phyloP scores from a whole-genome alignment of 371 early-diverging fungal species.

The Lichtheimia ramosa region DNA sequence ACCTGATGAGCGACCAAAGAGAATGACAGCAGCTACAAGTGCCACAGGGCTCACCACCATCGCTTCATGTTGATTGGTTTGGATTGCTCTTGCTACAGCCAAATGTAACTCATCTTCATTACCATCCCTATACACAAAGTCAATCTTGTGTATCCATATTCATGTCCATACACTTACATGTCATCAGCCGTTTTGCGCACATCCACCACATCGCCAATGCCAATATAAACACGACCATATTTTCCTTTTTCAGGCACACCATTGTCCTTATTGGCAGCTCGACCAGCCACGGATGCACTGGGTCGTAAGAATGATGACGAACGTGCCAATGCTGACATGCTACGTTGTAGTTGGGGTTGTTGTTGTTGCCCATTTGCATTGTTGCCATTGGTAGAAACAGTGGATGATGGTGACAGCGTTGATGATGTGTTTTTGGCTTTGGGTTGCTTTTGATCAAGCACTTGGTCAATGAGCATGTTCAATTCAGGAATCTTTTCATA shows the following conservation, averaged over 20 bases:
- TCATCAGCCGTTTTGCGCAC: slow-evolving; percentile 12
- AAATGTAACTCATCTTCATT: not conserved
- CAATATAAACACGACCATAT: slow-evolving; percentile 48
- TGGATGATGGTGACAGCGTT: not conserved
- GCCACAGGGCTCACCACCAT: slow-evolving; percentile 40
- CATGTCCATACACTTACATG: not conserved
- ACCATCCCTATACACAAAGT: not conserved
- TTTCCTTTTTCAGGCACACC: slow-evolving; percentile 28
- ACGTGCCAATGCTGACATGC: slow-evolving; percentile 7
- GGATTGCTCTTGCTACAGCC: slow-evolving; percentile 23
- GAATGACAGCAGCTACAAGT: slow-evolving; percentile 43
- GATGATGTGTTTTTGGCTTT: not conserved
- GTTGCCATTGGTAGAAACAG: not conserved
- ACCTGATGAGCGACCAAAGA: slow-evolving; percentile 34
- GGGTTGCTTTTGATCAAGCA: slow-evolving; percentile 46
- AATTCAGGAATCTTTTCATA: slow-evolving; percentile 53
- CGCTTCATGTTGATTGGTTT: slow-evolving; percentile 38
- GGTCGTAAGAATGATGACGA: slow-evolving; percentile 34
- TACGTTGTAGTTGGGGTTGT: not conserved
- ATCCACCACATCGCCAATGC: slow-evolving; percentile 38
- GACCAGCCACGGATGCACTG: slow-evolving; percentile 33
- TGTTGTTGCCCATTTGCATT: not conserved
- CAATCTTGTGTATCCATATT: not conserved
- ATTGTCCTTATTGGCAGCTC: slow-evolving; percentile 34
- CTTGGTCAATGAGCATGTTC: slow-evolving; percentile 43